A percentile compares a stretch with the other conserved stretches of the same genome.
Evolutionary conservation across 352 stramenopile species (phyloP).

Genomic region (Pythium phragmitis): DNA sequence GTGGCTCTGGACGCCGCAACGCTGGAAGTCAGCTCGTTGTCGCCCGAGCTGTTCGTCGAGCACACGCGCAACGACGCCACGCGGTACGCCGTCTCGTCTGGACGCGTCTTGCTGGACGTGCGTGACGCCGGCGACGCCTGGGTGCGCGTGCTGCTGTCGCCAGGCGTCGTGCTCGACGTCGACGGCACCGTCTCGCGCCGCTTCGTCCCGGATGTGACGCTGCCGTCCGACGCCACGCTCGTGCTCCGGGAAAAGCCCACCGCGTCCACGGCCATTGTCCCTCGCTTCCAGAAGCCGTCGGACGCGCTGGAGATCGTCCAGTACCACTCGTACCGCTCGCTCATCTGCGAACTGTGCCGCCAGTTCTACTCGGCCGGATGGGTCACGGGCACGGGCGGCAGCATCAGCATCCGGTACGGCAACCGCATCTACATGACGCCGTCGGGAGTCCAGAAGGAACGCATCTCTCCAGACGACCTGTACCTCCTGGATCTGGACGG

Average conservation of each 20-base stretch:
- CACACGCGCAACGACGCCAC: slow-evolving; percentile 35
- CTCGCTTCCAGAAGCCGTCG: slow-evolving; percentile 39
- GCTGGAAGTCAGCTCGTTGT: slow-evolving; percentile 11
- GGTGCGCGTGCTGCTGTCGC: slow-evolving; percentile 50
- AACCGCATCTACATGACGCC: slow-evolving; percentile 95
- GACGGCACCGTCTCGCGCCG: slow-evolving; percentile 33
- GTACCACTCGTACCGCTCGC: slow-evolving; percentile 48
- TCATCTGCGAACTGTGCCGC: slow-evolving; percentile 74
- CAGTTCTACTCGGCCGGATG: slow-evolving; percentile 85
- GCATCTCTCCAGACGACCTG: slow-evolving; percentile 93
- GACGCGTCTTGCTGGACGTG: slow-evolving; percentile 58
- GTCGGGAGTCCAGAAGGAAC: slow-evolving; percentile 96
- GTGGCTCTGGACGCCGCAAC: not conserved
- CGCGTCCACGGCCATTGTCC: not conserved
- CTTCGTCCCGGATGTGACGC: slow-evolving; percentile 39
- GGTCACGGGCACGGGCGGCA: slow-evolving; percentile 95
- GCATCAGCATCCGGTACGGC: slow-evolving; percentile 91
- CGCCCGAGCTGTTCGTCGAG: slow-evolving; percentile 37
- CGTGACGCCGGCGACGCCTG: slow-evolving; percentile 71
- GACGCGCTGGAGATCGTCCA: slow-evolving; percentile 49
- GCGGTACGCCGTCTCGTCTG: slow-evolving; percentile 41
- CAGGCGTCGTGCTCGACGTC: slow-evolving; percentile 39
- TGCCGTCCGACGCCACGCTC: slow-evolving; percentile 20
- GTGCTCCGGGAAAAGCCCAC: slow-evolving; percentile 16
- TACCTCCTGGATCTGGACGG: slow-evolving; percentile 92